Evolutionary conservation across 768 basidiomycete species (phyloP).

Genomic region (Boletus barrowsii): DNA sequence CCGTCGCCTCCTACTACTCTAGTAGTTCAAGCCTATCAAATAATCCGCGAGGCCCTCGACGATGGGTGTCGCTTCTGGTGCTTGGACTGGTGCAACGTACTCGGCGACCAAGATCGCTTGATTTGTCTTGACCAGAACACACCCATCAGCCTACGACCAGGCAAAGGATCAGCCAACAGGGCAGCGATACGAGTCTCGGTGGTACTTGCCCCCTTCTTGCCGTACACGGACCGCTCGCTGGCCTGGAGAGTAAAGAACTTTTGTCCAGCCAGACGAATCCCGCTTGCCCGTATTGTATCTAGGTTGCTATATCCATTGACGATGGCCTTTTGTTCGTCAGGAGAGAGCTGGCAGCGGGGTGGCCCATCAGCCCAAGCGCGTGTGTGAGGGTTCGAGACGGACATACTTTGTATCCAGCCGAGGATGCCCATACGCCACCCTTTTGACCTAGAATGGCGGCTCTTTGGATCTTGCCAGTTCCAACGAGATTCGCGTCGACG

Average conservation of each 20-base stretch:
- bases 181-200: background rate
- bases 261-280: constrained; percentile 59
- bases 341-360: constrained; percentile 11
- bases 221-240: constrained; percentile 46
- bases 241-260: constrained; percentile 74
- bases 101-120: constrained; percentile 82
- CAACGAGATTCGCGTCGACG: constrained; percentile 78
- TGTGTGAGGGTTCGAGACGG: background rate
- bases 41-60: constrained; percentile 78
- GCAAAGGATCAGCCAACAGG: background rate
- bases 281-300: constrained; percentile 45
- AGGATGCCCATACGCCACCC: constrained; percentile 32
- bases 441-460: constrained; percentile 52
- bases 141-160: constrained; percentile 62
- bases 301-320: constrained; percentile 42
- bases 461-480: constrained; percentile 61
- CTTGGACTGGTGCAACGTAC: constrained; percentile 65
- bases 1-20: constrained; percentile 20
- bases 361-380: background rate
- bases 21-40: constrained; percentile 59
- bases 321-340: constrained; percentile 24
- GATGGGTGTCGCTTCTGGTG: constrained; percentile 59
- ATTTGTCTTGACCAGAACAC: constrained; percentile 70
- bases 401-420: constrained; percentile 18
- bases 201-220: constrained; percentile 69